Evolutionary conservation across 2,329 filamentous ascomycete genomes (phyloP).

Genomic region (Fusarium sp.): DNA sequence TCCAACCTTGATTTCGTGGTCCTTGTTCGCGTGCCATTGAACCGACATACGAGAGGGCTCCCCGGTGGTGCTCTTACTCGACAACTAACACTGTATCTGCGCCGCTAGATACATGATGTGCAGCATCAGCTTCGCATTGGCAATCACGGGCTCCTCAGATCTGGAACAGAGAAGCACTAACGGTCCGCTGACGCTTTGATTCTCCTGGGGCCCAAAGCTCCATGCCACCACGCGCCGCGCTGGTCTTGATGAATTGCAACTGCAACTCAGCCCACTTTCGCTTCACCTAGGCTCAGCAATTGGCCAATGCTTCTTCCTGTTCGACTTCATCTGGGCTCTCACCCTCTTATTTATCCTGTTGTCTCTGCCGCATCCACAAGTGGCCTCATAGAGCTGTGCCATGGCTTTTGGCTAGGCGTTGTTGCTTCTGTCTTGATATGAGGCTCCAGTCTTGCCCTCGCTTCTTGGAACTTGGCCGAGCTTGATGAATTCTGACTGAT

Average conservation of each 20-base stretch:
- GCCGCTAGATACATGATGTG: conserved; percentile 25
- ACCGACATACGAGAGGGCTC: neutral
- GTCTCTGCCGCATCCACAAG: conserved; percentile 15
- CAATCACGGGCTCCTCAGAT: conserved; percentile 21
- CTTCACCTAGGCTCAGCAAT: conserved; percentile 30
- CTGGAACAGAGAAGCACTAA: conserved; percentile 25
- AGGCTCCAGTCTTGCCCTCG: neutral
- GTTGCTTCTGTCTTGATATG: conserved; percentile 4
- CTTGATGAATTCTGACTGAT: neutral
- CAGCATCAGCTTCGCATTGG: conserved; percentile 13
- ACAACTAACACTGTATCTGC: conserved; percentile 11
- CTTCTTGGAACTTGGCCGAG: neutral
- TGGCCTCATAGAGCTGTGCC: conserved; percentile 13
- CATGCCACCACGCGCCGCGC: conserved; percentile 26
- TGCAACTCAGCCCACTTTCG: conserved; percentile 37
- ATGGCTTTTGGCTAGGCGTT: conserved; percentile 2
- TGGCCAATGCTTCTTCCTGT: conserved; percentile 37
- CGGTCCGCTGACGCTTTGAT: conserved; percentile 35
- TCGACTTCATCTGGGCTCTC: conserved; percentile 28
- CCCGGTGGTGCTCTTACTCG: neutral
- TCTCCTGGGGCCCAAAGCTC: conserved; percentile 30
- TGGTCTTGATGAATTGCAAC: conserved; percentile 31
- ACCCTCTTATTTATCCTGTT: conserved; percentile 12
- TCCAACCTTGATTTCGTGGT: conserved; percentile 11
- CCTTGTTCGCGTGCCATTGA: conserved; percentile 17